Percentiles rank a stretch among this genome's conserved stretches.
phyloP scores from a whole-genome alignment of 2,329 filamentous ascomycete species.

The Samsoniella hepiali region DNA sequence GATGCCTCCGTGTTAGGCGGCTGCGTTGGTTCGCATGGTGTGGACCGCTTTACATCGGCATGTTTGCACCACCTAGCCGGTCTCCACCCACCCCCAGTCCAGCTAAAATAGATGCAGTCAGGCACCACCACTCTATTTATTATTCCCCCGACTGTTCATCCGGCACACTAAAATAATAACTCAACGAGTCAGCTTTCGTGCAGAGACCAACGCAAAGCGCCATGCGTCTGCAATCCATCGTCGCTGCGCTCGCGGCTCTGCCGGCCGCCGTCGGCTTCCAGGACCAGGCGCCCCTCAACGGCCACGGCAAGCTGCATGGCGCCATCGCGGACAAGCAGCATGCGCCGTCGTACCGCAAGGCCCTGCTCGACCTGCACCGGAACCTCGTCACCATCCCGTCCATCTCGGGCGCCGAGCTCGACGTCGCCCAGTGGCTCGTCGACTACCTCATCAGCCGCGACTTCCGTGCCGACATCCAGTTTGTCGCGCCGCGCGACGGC shows the following conservation, averaged over 20 bases:
- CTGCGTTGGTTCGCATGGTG: too few species aligned
- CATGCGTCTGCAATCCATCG: background rate
- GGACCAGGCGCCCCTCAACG: background rate
- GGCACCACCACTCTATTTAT: background rate
- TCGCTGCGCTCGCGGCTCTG: background rate
- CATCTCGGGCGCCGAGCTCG: conserved; percentile 64
- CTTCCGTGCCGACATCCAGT: conserved; percentile 44
- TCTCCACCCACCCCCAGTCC: too few species aligned
- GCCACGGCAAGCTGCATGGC: background rate
- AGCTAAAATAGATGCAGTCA: too few species aligned
- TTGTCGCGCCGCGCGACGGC: conserved; percentile 32
- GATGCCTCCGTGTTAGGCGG: too few species aligned
- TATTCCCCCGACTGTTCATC: background rate
- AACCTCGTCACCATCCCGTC: conserved; percentile 73
- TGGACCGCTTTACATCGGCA: too few species aligned
- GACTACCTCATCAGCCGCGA: conserved; percentile 55
- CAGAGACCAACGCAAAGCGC: background rate
- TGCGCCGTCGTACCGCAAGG: conserved; percentile 38
- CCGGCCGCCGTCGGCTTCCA: background rate
- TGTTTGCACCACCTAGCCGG: too few species aligned
- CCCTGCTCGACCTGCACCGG: conserved; percentile 69
- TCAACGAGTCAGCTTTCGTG: background rate
- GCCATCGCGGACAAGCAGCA: conserved; percentile 21
- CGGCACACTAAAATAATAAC: background rate
- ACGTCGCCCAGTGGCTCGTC: conserved; percentile 65